Evolutionary conservation across 2,329 filamentous ascomycete genomes (phyloP).

Genomic region (Pseudopithomyces chartarum): DNA sequence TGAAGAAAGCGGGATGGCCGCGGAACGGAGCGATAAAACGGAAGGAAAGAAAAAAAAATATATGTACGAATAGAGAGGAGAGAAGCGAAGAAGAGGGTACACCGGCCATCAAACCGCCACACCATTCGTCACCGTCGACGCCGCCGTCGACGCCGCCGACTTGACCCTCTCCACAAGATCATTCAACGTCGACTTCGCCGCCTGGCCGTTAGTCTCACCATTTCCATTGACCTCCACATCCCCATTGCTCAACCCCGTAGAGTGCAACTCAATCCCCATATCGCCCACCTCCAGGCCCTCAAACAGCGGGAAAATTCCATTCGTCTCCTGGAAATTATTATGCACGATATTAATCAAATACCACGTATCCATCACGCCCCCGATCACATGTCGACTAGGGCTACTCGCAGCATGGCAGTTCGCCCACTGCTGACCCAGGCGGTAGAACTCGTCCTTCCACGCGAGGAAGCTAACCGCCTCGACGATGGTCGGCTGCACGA

Average conservation of each 20-base stretch:
- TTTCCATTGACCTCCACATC: too few relatives aligned
- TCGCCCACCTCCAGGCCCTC: conserved; percentile 73
- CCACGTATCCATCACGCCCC: conserved; percentile 86
- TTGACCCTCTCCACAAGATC: conserved; percentile 33
- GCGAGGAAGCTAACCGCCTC: conserved; percentile 97
- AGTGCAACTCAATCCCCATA: conserved; percentile 56
- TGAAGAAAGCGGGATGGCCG: too few relatives aligned
- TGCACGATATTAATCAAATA: conserved; percentile 98
- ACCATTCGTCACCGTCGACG: conserved; percentile 36
- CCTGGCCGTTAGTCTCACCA: conserved; percentile 12
- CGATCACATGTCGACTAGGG: conserved; percentile 78
- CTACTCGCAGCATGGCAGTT: conserved; percentile 81
- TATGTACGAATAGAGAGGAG: background rate
- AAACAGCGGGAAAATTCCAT: conserved; percentile 84
- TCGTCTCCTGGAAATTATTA: conserved; percentile 91
- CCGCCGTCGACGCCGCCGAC: too few relatives aligned
- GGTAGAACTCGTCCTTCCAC: conserved; percentile 98
- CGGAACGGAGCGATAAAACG: background rate
- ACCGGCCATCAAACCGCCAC: conserved; percentile 22
- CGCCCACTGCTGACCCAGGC: conserved; percentile 90
- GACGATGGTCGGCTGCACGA: conserved; percentile 99
- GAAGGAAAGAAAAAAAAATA: background rate
- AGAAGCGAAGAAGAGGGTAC: background rate
- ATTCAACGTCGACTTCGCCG: conserved; percentile 12
- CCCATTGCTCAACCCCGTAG: conserved; percentile 17